A percentile compares a stretch with the other conserved stretches of the same genome.
These are phyloP conservation scores for Trifolium repens DNA, from an alignment of 306 rosid species.

Conservation along the genomic window DNA sequence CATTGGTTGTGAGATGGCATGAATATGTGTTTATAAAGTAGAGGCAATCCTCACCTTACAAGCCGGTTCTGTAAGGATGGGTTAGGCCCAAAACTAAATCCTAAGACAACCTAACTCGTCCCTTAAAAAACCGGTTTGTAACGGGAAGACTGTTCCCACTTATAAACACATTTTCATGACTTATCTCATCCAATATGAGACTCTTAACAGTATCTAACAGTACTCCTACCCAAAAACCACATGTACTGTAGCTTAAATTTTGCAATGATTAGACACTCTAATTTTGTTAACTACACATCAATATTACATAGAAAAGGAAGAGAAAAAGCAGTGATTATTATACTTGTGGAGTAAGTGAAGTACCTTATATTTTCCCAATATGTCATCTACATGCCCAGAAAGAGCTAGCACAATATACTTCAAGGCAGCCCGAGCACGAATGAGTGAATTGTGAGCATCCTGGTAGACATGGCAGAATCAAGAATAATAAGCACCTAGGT, in stretches of 20 bases:
- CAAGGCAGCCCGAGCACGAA: conserved; percentile 82
- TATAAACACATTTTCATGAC: background rate
- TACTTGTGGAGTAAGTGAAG: background rate
- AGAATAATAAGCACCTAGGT: conserved; percentile 29
- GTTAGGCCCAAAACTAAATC: too few species aligned
- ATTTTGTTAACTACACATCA: conserved; percentile 27
- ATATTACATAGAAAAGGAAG: background rate
- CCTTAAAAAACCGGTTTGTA: background rate
- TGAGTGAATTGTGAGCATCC: conserved; percentile 67
- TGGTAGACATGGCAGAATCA: conserved; percentile 44
- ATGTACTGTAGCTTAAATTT: background rate
- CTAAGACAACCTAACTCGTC: background rate
- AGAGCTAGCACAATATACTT: conserved; percentile 87
- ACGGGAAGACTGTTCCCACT: background rate
- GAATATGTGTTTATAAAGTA: too few species aligned
- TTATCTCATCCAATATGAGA: background rate
- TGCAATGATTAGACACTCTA: conserved; percentile 1
- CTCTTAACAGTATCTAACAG: background rate
- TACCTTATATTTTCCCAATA: conserved; percentile 90
- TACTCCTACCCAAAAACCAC: background rate
- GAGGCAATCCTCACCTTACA: too few species aligned
- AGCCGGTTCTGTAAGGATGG: too few species aligned
- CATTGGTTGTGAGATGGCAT: too few species aligned
- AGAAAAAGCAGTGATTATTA: conserved; percentile 13
- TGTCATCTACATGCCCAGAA: conserved; percentile 88